Base-by-base conservation (phyloP, 345 rosid species). In the Cochlearia excelsa region DNA sequence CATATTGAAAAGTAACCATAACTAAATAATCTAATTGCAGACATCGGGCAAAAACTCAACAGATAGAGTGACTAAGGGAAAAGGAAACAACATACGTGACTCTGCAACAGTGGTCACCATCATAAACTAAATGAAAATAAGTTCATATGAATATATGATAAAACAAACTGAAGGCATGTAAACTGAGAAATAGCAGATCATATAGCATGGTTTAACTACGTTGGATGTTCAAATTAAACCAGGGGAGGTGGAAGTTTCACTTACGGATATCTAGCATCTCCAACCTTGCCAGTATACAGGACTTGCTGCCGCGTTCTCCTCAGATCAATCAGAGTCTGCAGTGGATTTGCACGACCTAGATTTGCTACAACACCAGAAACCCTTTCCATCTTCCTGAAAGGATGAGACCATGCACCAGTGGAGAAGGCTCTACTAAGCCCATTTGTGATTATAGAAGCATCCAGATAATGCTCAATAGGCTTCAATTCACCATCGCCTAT, bases 261-360 rank as follows among this genome's bases (percentile, higher is more conserved):
- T 92, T 80, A 92, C 97, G 97, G 97, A 61, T 84, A 92, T 86
- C 99, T 74, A 3, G 99, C 95, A 83, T 86, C 95, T 75, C 95
- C 97, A 77, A 86, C 97, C 78, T 82, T 89, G 78, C 95, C 99
- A 2, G 94, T 85, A 74, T 86, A 88, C 9, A 51, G 68, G 67
- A 92, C 97, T 44, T 82, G 97, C 48, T 88, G 94, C 1, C 97
- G 78, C 47, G 86, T 82, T 82, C 74, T 92, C 66, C 99, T 82
- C 77, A 83, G 74, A 69, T 92, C 99, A 65, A 81, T 74, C 75
- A 83, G 65, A 28, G 91, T 76, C 73, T 92, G 99, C 74, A 89
- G 57, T 37, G 99, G 86, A 81, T 92, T 88, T 72, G 95, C 76
- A 38, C 94, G 87, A 40, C 97, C 82, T 46, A 93, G 77, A 59